Conservation (phyloP, 129 eudicot species). For the Flaveria robusta region DNA sequence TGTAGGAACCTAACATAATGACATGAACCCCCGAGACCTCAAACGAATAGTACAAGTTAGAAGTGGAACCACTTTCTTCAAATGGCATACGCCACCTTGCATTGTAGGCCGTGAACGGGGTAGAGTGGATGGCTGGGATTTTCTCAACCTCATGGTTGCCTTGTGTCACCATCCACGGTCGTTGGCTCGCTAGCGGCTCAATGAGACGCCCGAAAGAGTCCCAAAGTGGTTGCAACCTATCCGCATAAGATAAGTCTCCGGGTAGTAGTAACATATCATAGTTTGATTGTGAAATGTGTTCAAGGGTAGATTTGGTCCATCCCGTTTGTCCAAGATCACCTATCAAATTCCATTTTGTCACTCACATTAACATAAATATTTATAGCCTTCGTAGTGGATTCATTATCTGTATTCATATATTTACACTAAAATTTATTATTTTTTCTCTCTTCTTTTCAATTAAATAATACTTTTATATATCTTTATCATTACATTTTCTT, state of each 20-base stretch:
- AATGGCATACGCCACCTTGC: conserved; percentile 92
- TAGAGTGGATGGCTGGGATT: conserved; percentile 31
- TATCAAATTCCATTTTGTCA: conserved; percentile 4
- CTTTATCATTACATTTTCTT: too few species aligned
- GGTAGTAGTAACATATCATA: conserved; percentile 70
- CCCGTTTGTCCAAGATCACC: conserved; percentile 88
- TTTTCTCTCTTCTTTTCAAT: too few species aligned
- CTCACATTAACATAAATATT: neutral
- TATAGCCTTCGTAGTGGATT: too few species aligned
- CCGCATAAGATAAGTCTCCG: conserved; percentile 81
- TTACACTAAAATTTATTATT: too few species aligned
- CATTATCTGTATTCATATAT: too few species aligned
- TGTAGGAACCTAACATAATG: conserved; percentile 77
- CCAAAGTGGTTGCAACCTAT: conserved; percentile 52
- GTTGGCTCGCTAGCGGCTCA: conserved; percentile 64
- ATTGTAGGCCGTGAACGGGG: conserved; percentile 61
- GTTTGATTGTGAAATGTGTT: conserved; percentile 55
- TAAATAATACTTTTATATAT: too few species aligned
- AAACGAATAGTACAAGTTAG: conserved; percentile 70
- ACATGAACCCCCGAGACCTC: conserved; percentile 67
- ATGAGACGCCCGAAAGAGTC: conserved; percentile 74
- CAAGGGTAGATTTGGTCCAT: conserved; percentile 65
- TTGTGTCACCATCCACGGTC: conserved; percentile 95
- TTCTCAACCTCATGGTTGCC: conserved; percentile 82
- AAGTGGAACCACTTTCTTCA: conserved; percentile 60